Evolutionary conservation across 1,139 yeast genomes (phyloP).

Genomic region (Protomyces inundatus): DNA sequence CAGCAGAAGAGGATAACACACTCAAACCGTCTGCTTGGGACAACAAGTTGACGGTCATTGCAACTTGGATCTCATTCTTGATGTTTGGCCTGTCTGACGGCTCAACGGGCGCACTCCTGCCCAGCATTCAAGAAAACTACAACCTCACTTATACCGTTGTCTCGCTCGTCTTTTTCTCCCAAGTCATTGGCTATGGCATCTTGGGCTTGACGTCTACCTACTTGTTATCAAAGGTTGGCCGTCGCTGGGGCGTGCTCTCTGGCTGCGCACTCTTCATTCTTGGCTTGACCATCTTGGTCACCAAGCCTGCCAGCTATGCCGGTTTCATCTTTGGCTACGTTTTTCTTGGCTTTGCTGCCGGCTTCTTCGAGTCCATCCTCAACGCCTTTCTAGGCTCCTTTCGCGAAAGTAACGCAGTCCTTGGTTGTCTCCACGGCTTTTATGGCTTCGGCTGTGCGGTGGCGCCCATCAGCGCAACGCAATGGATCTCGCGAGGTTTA

Average conservation of each 20-base stretch:
- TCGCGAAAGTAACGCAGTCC: slow-evolving; percentile 47
- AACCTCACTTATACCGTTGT: slow-evolving; percentile 43
- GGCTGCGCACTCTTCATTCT: slow-evolving; percentile 42
- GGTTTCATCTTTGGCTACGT: slow-evolving; percentile 51
- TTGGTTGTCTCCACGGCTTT: slow-evolving; percentile 54
- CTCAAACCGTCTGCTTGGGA: slow-evolving; percentile 12
- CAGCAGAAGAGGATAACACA: background rate
- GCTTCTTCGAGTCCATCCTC: slow-evolving; percentile 52
- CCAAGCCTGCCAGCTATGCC: slow-evolving; percentile 42
- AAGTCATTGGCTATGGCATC: slow-evolving; percentile 46
- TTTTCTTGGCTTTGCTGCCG: slow-evolving; percentile 58
- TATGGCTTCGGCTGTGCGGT: slow-evolving; percentile 63
- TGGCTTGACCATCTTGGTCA: slow-evolving; percentile 44
- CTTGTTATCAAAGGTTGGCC: slow-evolving; percentile 32
- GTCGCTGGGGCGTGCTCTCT: slow-evolving; percentile 36
- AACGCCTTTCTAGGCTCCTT: slow-evolving; percentile 55
- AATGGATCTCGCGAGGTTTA: slow-evolving; percentile 47
- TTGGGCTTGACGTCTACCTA: slow-evolving; percentile 45
- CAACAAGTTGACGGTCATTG: slow-evolving; percentile 5
- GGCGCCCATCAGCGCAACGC: slow-evolving; percentile 56
- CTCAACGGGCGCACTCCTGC: slow-evolving; percentile 49
- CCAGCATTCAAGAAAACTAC: slow-evolving; percentile 42
- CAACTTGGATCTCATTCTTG: slow-evolving; percentile 23
- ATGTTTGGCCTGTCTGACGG: slow-evolving; percentile 44
- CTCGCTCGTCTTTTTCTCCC: slow-evolving; percentile 47